Evolutionary conservation across 1,284 basidiomycete genomes (phyloP), one percentile per base, ranked within the genome.

Genomic region (Leccinum variabile): DNA sequence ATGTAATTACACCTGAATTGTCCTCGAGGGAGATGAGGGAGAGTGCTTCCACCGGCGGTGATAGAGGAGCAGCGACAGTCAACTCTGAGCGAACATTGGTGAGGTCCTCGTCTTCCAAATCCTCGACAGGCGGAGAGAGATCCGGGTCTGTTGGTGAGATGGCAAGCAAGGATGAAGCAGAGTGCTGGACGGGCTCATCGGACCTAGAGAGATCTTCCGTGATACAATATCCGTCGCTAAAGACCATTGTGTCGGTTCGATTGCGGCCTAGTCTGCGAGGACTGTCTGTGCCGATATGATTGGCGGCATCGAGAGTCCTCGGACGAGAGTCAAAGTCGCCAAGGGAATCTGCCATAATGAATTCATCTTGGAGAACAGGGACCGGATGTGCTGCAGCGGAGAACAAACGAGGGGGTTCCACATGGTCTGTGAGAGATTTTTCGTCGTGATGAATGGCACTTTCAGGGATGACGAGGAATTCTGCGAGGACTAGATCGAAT

Each of bases 401-500:
- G 46, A 80, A 76, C 22, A 85, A 70, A 33, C 81, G 81, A 14
- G 84, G 84, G 1, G 81, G 81, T 59, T 81, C 80, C 1, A 76
- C 71, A 37, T 76, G 75, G 41, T 77, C 73, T 18, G 73, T 66
- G n/a, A 69, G 70, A 39, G 54, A 60, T 54, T 74, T 72, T 62
- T 68, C 68, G 56, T 67, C 65, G 73, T 30, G 80, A 69, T 72
- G 70, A 5, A 73, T 67, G 16, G 74, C 72, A 22, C 68, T 65
- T 55, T 75, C 68, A 0, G 92, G 92, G 52, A 95, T 94, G 69
- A 94, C 88, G 44, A 96, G 83, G 72, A 95, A 89, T 62, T 93
- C 91, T 54, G 83, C 77, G 0, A 90, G 87, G 2, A 97, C 91
- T 49, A 99, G 82, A 63, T 91, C 87, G 78, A 92, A 97, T 69